Evolutionary conservation across 306 rosid genomes (phyloP), one percentile per base, ranked within the genome.

Genomic region (Erythrophleum fordii): DNA sequence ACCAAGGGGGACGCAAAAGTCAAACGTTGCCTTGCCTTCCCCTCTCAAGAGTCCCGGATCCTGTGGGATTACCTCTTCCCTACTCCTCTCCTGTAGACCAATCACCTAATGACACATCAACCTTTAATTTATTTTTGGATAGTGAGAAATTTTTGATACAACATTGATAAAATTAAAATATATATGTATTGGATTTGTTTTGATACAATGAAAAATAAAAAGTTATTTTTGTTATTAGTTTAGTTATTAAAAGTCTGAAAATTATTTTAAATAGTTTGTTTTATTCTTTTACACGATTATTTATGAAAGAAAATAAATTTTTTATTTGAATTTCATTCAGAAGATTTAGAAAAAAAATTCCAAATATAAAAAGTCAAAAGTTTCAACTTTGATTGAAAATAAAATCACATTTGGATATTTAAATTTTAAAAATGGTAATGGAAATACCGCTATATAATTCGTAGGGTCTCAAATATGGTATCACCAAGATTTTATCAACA

Each of bases 11-110:
- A 26, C 20, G 17, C 20, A 66, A 85, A 91, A 87, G 91, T 91
- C 92, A 91, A 87, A 88, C 84, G 51, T 56, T 82, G 53, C 82
- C 26, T 56, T 82, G 53, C 82, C 26, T 45, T 67, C 71, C 45
- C 58, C 58, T 82, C 75, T 42, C 76, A 18, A 34, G 25, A 69
- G 82, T 61, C 60, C 72, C 67, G 61, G 68, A 77, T 80, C 70
- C 80, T 72, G 80, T 75, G 60, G 25, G 0, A 41, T 31, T 2
- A 37, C 3, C 46, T 29, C 39, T 42, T 37, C 16, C 12, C 11
- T 26, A 46, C 28, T 26, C 29, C 2, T 42, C 48, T 53, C 46
- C 28, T 25, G 0, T 11, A 28, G 37, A 49, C 41, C 52, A 37
- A 69, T 41, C 5, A 14, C 8, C 6, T 9, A 52, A 18, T 45